Evolutionary conservation across 305 asterid genomes (phyloP), one percentile per base, ranked within the genome.

Genomic region (Ilex paraguariensis): DNA sequence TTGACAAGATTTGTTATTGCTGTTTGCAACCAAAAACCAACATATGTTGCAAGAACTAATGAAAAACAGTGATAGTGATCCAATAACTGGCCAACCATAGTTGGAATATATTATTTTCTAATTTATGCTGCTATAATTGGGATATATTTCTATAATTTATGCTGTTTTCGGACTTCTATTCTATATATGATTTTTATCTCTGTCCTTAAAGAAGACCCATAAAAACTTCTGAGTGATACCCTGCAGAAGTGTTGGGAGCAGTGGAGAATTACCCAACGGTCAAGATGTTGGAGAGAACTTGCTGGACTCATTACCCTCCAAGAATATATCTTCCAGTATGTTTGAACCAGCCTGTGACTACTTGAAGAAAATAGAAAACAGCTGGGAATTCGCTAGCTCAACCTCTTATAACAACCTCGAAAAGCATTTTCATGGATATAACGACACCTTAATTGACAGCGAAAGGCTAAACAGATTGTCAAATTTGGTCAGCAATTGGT

Each of bases 281-380:
- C 56, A 52, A 52, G 56, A 52, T 14, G 7, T 17, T 17, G 56
- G 11, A 52, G 31, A 52, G n/a, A 52, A 16, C 56, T 7, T 52
- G 10, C 56, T 49, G 14, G 4, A 49, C 16, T 3, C 14, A 49
- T 49, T 49, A 12, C 11, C 53, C 4, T 49, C 53, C 7, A 49
- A 52, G 28, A n/a, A 52, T 52, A 10, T 56, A 56, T 56, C 60
- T 6, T 4, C 60, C 14, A 10, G 16, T 3, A 28, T 31, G 17
- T 56, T 56, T 56, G 60, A 56, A 31, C 60, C 60, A 7, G 60
- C 45, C 39, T 56, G 14, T 31, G 60, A 56, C 44, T 56, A 56
- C 16, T 31, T 56, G 42, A 56, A 56, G 60, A 56, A 56, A 13
- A 56, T 56, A n/a, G 60, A 56, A 9, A 31, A n/a, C 42, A 12